phyloP scores from a whole-genome alignment of 805 yeast species.

The Barnettozyma wickerhamii region DNA sequence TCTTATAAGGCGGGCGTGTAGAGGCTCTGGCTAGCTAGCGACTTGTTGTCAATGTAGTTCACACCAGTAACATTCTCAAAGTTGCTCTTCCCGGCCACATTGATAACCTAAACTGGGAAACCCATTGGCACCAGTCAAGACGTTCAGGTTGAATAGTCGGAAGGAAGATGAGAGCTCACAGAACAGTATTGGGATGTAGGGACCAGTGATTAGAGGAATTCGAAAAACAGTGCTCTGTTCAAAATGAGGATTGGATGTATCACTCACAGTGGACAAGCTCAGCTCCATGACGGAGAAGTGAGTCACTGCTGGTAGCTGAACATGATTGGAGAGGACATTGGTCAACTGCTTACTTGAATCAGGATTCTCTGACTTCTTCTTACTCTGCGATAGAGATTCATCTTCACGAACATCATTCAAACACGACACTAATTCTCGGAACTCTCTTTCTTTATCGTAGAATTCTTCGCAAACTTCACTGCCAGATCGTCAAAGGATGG shows the following conservation, averaged over 20 bases:
- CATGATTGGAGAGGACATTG: conserved; percentile 43
- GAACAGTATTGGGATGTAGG: conserved; percentile 61
- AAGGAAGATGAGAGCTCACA: conserved; percentile 53
- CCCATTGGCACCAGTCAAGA: conserved; percentile 53
- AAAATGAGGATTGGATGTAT: conserved; percentile 40
- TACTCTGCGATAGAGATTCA: conserved; percentile 25
- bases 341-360: conserved; percentile 37
- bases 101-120: conserved; percentile 16
- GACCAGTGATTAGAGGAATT: conserved; percentile 57
- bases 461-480: conserved; percentile 34
- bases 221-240: conserved; percentile 40
- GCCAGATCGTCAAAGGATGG: conserved; percentile 89
- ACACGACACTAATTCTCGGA: conserved; percentile 60
- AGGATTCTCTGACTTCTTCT: conserved; percentile 17
- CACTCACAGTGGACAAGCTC: conserved; percentile 64
- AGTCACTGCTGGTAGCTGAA: conserved; percentile 37
- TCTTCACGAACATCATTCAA: conserved; percentile 44
- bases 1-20: conserved; percentile 28
- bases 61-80: conserved; percentile 38
- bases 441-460: conserved; percentile 53
- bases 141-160: conserved; percentile 49
- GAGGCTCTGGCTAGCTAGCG: conserved; percentile 17
- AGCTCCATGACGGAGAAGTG: conserved; percentile 54
- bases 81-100: background rate
- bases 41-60: conserved; percentile 38